These are phyloP conservation scores for Pyronema omphalodes DNA, from an alignment of 495 filamentous ascomycete species.

Conservation along the genomic window DNA sequence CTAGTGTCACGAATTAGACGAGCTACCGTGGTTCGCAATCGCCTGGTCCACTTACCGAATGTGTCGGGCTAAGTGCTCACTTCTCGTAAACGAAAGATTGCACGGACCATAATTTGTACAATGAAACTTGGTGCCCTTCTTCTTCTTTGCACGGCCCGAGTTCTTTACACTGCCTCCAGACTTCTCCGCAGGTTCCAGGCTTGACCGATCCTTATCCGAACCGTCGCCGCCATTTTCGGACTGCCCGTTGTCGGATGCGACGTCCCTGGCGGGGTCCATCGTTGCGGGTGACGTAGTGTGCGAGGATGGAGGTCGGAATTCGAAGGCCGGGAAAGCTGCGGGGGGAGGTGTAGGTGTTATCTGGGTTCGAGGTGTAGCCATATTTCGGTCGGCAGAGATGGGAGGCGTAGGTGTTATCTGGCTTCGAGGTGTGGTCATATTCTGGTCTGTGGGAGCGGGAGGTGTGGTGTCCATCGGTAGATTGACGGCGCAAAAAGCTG, in stretches of 20 bases:
- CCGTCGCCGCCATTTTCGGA: not conserved
- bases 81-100: conserved; percentile 84
- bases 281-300: not conserved
- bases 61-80: conserved; percentile 86
- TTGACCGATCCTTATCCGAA: not conserved
- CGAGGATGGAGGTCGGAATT: not conserved
- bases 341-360: not conserved
- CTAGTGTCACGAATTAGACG: conserved; percentile 27
- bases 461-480: not conserved
- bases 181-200: conserved; percentile 2
- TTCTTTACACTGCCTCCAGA: conserved; percentile 2
- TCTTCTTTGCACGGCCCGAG: conserved; percentile 29
- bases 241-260: not conserved
- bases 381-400: not conserved
- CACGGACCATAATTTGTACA: conserved; percentile 96
- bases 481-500: not conserved
- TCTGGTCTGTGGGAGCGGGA: not conserved
- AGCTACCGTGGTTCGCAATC: conserved; percentile 3
- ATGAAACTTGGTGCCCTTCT: conserved; percentile 91
- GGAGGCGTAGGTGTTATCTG: not conserved
- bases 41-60: conserved; percentile 44
- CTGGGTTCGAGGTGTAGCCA: not conserved
- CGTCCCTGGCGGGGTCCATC: not conserved
- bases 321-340: not conserved
- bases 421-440: conserved; percentile 3